phyloP scores from a whole-genome alignment of 108 stramenopile genomes.

The Nannochloropsis gaditana region DNA sequence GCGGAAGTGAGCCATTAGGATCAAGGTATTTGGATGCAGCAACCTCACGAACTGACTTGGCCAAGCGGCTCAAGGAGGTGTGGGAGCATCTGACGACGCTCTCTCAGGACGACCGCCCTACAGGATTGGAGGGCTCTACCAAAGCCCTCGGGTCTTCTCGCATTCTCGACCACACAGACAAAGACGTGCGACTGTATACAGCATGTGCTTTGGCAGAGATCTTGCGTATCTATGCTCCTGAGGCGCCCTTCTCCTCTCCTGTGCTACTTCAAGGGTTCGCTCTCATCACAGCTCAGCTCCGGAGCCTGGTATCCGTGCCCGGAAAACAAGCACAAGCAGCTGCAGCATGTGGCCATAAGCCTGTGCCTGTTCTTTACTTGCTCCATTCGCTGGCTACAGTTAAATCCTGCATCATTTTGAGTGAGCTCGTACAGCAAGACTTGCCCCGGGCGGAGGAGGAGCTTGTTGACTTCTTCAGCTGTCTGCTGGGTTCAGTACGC shows the following conservation, averaged over 20 bases:
- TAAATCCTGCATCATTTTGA: constrained; percentile 51
- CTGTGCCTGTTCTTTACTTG: constrained; percentile 23
- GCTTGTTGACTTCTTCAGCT: constrained; percentile 43
- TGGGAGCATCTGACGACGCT: constrained; percentile 22
- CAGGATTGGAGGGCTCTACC: constrained; percentile 36
- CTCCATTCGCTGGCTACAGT: constrained; percentile 37
- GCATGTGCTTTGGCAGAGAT: constrained; percentile 52
- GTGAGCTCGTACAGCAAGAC: constrained; percentile 39
- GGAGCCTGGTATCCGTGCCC: constrained; percentile 34
- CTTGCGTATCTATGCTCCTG: constrained; percentile 52
- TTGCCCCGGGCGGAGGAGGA: constrained; percentile 44
- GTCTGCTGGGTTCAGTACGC: constrained; percentile 42
- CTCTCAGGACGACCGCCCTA: constrained; percentile 29
- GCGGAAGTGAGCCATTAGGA: background rate
- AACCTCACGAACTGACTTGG: background rate
- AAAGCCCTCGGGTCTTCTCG: constrained; percentile 30
- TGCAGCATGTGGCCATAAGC: background rate
- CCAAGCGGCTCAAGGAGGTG: constrained; percentile 27
- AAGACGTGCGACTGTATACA: constrained; percentile 39
- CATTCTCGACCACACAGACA: constrained; percentile 42
- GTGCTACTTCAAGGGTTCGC: constrained; percentile 36
- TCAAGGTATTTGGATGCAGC: background rate
- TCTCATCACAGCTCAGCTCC: constrained; percentile 38
- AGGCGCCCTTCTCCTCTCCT: constrained; percentile 43
- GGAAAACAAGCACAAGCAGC: background rate